Evolutionary conservation across 2,329 filamentous ascomycete genomes (phyloP).

Genomic region (Aspergillus eucalypticola): DNA sequence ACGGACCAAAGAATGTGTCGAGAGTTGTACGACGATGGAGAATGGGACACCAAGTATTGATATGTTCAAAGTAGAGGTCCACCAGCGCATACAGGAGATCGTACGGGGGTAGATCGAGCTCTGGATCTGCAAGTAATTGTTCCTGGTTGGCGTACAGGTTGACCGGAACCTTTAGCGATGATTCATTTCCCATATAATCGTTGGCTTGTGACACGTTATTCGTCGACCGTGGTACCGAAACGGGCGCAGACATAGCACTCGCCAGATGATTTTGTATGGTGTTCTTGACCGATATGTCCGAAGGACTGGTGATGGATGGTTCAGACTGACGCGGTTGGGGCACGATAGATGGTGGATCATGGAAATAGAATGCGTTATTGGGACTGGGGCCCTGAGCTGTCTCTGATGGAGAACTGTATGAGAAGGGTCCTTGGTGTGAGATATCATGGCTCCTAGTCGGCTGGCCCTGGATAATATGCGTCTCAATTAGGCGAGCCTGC

Average conservation of each 20-base stretch:
- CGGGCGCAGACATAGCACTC: conserved; percentile 23
- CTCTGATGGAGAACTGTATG: conserved; percentile 51
- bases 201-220: conserved; percentile 21
- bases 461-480: conserved; percentile 49
- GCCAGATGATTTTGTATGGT: conserved; percentile 25
- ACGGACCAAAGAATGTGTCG: conserved; percentile 76
- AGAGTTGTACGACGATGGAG: conserved; percentile 81
- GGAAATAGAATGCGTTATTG: conserved; percentile 62
- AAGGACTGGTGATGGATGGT: conserved; percentile 43
- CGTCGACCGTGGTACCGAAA: conserved; percentile 27
- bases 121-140: conserved; percentile 50
- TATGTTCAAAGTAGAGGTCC: conserved; percentile 76
- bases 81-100: conserved; percentile 71
- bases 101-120: conserved; percentile 72
- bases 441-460: conserved; percentile 31
- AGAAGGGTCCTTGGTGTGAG: conserved; percentile 27
- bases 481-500: conserved; percentile 67
- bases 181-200: conserved; percentile 49
- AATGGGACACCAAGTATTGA: conserved; percentile 85
- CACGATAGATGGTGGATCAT: conserved; percentile 58
- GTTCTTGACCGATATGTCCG: conserved; percentile 34
- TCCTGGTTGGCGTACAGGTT: conserved; percentile 54
- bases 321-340: conserved; percentile 49
- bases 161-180: conserved; percentile 60
- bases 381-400: conserved; percentile 56